These are phyloP conservation scores for Pseudogymnoascus sp. DNA, from an alignment of 2,329 filamentous ascomycete species.

Conservation along the genomic window DNA sequence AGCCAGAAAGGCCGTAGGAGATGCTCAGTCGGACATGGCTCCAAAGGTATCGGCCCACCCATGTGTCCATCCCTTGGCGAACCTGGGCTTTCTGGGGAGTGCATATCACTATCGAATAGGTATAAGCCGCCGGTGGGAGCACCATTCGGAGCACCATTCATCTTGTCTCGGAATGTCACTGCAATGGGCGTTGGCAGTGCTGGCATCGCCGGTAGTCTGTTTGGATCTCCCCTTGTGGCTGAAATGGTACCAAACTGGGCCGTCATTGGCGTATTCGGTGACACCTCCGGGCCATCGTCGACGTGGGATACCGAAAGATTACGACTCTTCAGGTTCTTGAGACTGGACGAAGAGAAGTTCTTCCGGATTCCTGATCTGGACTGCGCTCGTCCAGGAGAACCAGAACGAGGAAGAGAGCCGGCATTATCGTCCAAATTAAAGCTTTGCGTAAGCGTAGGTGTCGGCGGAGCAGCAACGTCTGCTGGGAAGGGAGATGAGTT, in stretches of 20 bases:
- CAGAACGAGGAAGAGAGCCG: slow-evolving; percentile 35
- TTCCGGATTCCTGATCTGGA: slow-evolving; percentile 47
- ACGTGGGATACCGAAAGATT: slow-evolving; percentile 62
- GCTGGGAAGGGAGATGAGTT: slow-evolving; percentile 24
- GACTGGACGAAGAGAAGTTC: slow-evolving; percentile 64
- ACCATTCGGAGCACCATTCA: slow-evolving; percentile 38
- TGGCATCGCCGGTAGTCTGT: slow-evolving; percentile 49
- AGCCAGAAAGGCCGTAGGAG: slow-evolving; percentile 96
- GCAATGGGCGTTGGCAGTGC: slow-evolving; percentile 62
- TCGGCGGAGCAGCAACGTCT: slow-evolving; percentile 27
- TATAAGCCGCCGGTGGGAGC: slow-evolving; percentile 63
- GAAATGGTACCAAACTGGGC: slow-evolving; percentile 50
- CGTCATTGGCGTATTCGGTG: slow-evolving; percentile 68
- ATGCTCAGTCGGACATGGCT: slow-evolving; percentile 84
- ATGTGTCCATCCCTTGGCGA: slow-evolving; percentile 56
- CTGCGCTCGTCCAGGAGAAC: slow-evolving; percentile 46
- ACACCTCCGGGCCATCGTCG: slow-evolving; percentile 55
- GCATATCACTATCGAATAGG: slow-evolving; percentile 78
- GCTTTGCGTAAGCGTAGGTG: slow-evolving; percentile 26
- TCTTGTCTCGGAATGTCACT: slow-evolving; percentile 53
- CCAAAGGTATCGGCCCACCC: slow-evolving; percentile 70
- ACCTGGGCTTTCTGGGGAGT: slow-evolving; percentile 57
- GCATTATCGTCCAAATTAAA: slow-evolving; percentile 32
- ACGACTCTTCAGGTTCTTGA: slow-evolving; percentile 65
- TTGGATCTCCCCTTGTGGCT: slow-evolving; percentile 34